Conservation (phyloP, 2,329 filamentous ascomycete species). For the Colletotrichum spaethianum region DNA sequence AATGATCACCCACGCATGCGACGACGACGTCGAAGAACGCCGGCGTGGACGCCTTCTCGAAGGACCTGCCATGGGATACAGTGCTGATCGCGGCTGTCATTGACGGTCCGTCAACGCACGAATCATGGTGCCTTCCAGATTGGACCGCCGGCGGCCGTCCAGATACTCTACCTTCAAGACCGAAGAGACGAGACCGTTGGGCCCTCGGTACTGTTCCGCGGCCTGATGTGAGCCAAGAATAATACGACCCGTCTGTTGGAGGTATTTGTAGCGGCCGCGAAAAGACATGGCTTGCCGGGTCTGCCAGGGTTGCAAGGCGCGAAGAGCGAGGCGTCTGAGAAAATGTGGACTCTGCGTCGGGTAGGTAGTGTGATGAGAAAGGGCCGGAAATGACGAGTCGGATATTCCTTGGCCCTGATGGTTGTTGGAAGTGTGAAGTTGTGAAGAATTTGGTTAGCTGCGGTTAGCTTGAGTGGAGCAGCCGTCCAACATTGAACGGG, state of each 20-base stretch:
- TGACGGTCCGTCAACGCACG: not conserved
- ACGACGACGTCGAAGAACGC: not conserved
- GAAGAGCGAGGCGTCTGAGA: not conserved
- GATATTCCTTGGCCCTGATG: not conserved
- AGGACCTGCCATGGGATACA: conserved; percentile 1
- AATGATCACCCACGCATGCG: not conserved
- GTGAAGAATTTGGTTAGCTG: not conserved
- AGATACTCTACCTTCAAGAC: not conserved
- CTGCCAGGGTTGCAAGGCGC: not conserved
- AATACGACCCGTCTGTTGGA: not conserved
- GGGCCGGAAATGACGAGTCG: not conserved
- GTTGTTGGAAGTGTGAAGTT: conserved; percentile 9
- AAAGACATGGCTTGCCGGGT: conserved; percentile 4
- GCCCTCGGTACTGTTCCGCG: not conserved
- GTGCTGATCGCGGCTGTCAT: not conserved
- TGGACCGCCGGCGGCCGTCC: not conserved
- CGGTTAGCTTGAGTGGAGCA: conserved; percentile 17
- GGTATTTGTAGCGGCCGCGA: not conserved
- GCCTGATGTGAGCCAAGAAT: not conserved
- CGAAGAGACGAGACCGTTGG: conserved; percentile 1
- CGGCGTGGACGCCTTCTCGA: conserved; percentile 18
- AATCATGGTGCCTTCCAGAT: not conserved
- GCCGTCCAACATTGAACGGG: not conserved
- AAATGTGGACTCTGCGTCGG: not conserved
- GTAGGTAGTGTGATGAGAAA: not conserved